Evolutionary conservation across 768 basidiomycete species (phyloP), one percentile per base, ranked within the genome.

Genomic region (Hydnomerulius pinastri): DNA sequence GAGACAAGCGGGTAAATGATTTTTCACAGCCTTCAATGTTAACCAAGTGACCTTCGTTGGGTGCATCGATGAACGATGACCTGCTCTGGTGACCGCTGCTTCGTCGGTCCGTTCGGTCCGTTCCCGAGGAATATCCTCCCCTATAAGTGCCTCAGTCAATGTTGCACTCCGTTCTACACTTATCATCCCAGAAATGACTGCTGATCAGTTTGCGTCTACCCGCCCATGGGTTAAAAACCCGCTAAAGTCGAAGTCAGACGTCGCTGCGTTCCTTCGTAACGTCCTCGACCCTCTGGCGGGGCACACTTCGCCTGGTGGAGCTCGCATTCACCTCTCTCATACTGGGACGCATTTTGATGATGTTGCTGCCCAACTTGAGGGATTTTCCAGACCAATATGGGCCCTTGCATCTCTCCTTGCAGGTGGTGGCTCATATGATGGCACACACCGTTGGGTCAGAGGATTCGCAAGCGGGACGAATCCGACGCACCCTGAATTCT

Each of bases 301-400:
- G 1, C 84, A 87, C 59, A 91, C 87, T 0, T 88, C 86, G 11
- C 80, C 83, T 1, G 85, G 86, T 46, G 87, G 88, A 12, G 81
- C 87, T 11, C 77, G 85, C 33, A 77, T 90, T 53, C 83, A 85
- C 53, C 73, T 89, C 3, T 85, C 85, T 4, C 75, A 81, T 73
- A 78, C 82, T 25, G 86, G 80, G 10, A 87, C 86, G 0, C 87
- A 88, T 60, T 88, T 80, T 63, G 86, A 90, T 63, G 82, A 86
- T 44, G 69, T 74, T 13, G 86, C 87, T 20, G 83, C 85, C 2
- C 85, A 87, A 47, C 77, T 90, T 41, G 87, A 91, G 61, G 84
- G 86, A 4, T 91, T 87, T 59, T 83, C 86, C 4, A 76, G 87
- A 6, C 88, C 88, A 0, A 77, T 89, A 35, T 90, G 88, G 87